Evolutionary conservation across 805 yeast species (phyloP).

Genomic region (Yarrowia sp.): DNA sequence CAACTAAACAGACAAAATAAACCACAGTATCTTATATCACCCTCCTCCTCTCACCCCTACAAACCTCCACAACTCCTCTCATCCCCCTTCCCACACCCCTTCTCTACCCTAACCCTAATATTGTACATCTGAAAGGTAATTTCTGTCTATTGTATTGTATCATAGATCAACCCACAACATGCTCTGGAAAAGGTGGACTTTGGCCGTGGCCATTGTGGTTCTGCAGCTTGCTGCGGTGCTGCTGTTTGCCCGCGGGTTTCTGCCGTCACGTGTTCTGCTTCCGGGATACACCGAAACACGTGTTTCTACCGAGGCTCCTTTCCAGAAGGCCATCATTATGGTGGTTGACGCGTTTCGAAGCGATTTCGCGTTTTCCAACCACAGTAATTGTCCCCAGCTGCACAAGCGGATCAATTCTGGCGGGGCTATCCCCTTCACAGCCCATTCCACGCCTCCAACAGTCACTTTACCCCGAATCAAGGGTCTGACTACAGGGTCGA

Average conservation of each 20-base stretch:
- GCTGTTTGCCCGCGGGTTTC: slow-evolving; percentile 81
- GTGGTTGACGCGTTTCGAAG: slow-evolving; percentile 93
- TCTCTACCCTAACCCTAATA: too few species aligned
- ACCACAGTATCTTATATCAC: too few species aligned
- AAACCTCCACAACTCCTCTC: too few species aligned
- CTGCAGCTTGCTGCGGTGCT: slow-evolving; percentile 62
- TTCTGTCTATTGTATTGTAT: too few species aligned
- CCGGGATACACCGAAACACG: slow-evolving; percentile 59
- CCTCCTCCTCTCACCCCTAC: too few species aligned
- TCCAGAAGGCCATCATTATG: slow-evolving; percentile 75
- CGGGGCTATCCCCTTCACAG: slow-evolving; percentile 85
- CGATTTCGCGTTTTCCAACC: slow-evolving; percentile 72
- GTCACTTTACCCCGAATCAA: slow-evolving; percentile 94
- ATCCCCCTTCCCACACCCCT: too few species aligned
- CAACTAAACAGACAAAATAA: too few species aligned
- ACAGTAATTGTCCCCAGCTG: slow-evolving; percentile 69
- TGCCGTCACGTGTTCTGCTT: slow-evolving; percentile 84
- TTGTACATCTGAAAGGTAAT: too few species aligned
- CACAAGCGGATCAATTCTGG: slow-evolving; percentile 72
- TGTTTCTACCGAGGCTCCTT: slow-evolving; percentile 48
- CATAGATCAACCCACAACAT: slow-evolving; percentile 10
- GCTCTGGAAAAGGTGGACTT: slow-evolving; percentile 38
- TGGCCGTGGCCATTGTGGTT: slow-evolving; percentile 41
- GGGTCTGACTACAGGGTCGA: slow-evolving; percentile 92
- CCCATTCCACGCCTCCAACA: slow-evolving; percentile 93